Conservation (phyloP, 345 rosid species). For the Barbarea vulgaris region DNA sequence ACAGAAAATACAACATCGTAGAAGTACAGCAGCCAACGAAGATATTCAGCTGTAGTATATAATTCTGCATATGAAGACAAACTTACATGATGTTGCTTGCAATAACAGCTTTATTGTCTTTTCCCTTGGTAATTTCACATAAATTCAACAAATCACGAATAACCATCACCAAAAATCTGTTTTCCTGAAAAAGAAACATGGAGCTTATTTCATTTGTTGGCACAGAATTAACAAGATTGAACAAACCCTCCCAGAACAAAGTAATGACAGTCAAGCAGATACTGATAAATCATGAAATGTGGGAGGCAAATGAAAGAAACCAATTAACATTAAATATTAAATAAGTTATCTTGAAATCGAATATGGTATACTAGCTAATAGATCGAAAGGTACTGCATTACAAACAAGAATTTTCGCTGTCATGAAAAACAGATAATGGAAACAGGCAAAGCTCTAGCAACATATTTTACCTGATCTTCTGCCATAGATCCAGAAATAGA, state of each 20-base stretch:
- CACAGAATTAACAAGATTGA: constrained; percentile 18
- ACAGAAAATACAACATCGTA: not conserved
- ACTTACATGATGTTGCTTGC: constrained; percentile 99
- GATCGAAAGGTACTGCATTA: constrained; percentile 2
- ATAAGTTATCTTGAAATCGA: not conserved
- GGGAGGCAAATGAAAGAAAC: constrained; percentile 12
- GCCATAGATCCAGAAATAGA: constrained; percentile 99
- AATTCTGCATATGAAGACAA: not conserved
- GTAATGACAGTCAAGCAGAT: constrained; percentile 3
- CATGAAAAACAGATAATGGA: not conserved
- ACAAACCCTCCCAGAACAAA: constrained; percentile 15
- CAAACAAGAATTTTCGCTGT: not conserved
- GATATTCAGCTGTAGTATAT: not conserved
- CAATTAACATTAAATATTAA: not conserved
- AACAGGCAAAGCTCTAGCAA: constrained; percentile 1
- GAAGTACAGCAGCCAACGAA: not conserved
- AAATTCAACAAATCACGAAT: constrained; percentile 93
- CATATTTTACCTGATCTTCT: constrained; percentile 84
- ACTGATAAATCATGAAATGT: constrained; percentile 20
- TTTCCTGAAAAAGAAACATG: constrained; percentile 66
- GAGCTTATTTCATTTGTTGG: constrained; percentile 11
- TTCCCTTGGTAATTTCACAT: constrained; percentile 97
- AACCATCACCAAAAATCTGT: constrained; percentile 97
- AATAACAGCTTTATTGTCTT: constrained; percentile 98
- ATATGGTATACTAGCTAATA: constrained; percentile 3